Conservation (phyloP, 2,329 filamentous ascomycete genomes). For the Dactylellina cionopaga region DNA sequence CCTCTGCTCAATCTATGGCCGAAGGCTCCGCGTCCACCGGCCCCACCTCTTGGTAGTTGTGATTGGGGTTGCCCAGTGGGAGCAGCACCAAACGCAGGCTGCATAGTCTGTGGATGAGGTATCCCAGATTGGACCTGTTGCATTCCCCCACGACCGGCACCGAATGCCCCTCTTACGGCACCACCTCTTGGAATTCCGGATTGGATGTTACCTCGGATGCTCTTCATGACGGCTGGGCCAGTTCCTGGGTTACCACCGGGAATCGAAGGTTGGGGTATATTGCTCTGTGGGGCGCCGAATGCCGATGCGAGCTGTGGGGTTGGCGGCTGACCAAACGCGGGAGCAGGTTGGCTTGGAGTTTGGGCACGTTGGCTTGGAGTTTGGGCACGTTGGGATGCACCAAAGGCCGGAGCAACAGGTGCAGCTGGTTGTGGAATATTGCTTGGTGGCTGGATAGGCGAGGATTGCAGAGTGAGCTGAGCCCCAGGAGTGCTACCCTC, state of each 20-base stretch:
- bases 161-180: conserved; percentile 36
- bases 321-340: conserved; percentile 48
- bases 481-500: conserved; percentile 40
- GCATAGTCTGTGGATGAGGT: conserved; percentile 15
- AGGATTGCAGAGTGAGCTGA: conserved; percentile 40
- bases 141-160: conserved; percentile 28
- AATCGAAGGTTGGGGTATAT: conserved; percentile 25
- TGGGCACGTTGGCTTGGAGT: conserved; percentile 44
- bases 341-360: conserved; percentile 29
- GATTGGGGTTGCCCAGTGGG: conserved; percentile 36
- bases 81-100: conserved; percentile 19
- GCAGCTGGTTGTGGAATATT: conserved; percentile 29
- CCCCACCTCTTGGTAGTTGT: conserved; percentile 42
- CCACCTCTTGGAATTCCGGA: conserved; percentile 56
- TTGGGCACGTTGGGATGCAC: conserved; percentile 27
- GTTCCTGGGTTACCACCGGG: conserved; percentile 52
- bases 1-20: conserved; percentile 47
- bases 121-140: conserved; percentile 23
- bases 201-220: conserved; percentile 54
- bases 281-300: conserved; percentile 19
- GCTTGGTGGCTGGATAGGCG: conserved; percentile 31
- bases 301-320: conserved; percentile 25
- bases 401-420: conserved; percentile 45
- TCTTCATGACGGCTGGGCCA: conserved; percentile 53
- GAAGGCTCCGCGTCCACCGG: conserved; percentile 45